Evolutionary conservation across 2,329 filamentous ascomycete species (phyloP).

Genomic region (Alternaria longipes): DNA sequence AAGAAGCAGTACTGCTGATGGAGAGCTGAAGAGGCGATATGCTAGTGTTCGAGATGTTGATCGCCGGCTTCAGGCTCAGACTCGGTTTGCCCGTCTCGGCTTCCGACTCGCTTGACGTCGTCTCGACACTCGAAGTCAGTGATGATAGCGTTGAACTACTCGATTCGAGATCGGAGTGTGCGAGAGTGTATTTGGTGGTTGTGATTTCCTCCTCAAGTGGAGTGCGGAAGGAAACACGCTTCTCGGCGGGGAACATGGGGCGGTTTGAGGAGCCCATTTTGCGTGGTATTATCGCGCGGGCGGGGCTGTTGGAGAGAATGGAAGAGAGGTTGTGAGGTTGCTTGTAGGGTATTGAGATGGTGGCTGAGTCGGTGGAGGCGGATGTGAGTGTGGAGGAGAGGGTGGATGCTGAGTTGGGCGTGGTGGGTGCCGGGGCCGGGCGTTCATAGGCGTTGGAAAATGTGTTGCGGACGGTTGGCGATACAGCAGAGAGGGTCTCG

Average conservation of each 20-base stretch:
- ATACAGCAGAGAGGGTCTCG: slow-evolving; percentile 63
- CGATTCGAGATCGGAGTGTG: slow-evolving; percentile 64
- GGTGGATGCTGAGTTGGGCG: slow-evolving; percentile 40
- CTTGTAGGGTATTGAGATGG: slow-evolving; percentile 55
- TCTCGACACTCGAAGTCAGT: slow-evolving; percentile 18
- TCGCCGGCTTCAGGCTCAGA: slow-evolving; percentile 15
- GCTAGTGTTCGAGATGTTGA: slow-evolving; percentile 25
- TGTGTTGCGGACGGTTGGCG: slow-evolving; percentile 69
- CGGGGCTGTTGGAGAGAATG: slow-evolving; percentile 58
- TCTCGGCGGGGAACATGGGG: slow-evolving; percentile 63
- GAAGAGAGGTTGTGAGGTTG: slow-evolving; percentile 57
- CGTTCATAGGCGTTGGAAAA: slow-evolving; percentile 68
- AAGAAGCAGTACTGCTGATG: slow-evolving; percentile 24
- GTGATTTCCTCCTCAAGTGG: slow-evolving; percentile 68
- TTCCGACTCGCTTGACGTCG: slow-evolving; percentile 16
- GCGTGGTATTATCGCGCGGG: slow-evolving; percentile 47
- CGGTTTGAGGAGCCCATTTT: slow-evolving; percentile 55
- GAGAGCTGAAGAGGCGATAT: slow-evolving; percentile 23
- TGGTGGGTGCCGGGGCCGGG: slow-evolving; percentile 38
- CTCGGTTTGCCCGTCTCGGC: slow-evolving; percentile 26
- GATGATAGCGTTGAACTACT: slow-evolving; percentile 48
- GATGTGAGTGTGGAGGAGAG: slow-evolving; percentile 45
- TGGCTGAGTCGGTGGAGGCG: slow-evolving; percentile 51
- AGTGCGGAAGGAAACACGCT: slow-evolving; percentile 65
- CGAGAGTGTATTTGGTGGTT: slow-evolving; percentile 63